Evolutionary conservation across 225 moss, liverwort and hornwort species (phyloP).

Genomic region (Polytrichum commune): DNA sequence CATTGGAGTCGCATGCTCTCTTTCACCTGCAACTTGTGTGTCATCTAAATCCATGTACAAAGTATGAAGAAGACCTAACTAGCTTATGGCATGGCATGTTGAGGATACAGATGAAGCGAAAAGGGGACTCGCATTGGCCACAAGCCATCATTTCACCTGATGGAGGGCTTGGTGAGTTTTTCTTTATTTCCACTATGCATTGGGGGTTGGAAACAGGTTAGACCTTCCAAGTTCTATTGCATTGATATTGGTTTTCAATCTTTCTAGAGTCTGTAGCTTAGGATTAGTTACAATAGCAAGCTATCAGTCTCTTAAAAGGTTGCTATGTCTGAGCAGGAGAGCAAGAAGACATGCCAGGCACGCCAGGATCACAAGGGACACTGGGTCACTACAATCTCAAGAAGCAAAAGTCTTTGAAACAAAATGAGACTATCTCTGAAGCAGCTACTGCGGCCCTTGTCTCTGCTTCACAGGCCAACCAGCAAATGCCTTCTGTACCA

Average conservation of each 20-base stretch:
- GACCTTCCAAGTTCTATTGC: no score
- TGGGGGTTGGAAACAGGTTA: no score
- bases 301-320: no score
- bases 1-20: no score
- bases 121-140: slow-evolving; percentile 60
- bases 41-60: no score
- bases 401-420: slow-evolving; percentile 61
- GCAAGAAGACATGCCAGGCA: slow-evolving; percentile 57
- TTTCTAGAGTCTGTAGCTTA: background rate
- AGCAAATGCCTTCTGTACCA: slow-evolving; percentile 31
- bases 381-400: slow-evolving; percentile 46
- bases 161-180: slow-evolving; percentile 49
- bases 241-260: no score
- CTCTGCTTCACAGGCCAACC: slow-evolving; percentile 32
- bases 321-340: slow-evolving; percentile 26
- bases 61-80: no score
- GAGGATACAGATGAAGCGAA: slow-evolving; percentile 65
- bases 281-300: no score
- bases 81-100: background rate
- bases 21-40: no score
- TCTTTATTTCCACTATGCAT: background rate
- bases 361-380: slow-evolving; percentile 61
- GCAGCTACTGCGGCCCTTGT: slow-evolving; percentile 26
- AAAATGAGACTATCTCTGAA: slow-evolving; percentile 57
- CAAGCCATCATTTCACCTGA: slow-evolving; percentile 36